A percentile compares a stretch with the other conserved stretches of the same genome.
These are phyloP conservation scores for Trametes maxima DNA, from an alignment of 768 basidiomycete species.

Conservation along the genomic window DNA sequence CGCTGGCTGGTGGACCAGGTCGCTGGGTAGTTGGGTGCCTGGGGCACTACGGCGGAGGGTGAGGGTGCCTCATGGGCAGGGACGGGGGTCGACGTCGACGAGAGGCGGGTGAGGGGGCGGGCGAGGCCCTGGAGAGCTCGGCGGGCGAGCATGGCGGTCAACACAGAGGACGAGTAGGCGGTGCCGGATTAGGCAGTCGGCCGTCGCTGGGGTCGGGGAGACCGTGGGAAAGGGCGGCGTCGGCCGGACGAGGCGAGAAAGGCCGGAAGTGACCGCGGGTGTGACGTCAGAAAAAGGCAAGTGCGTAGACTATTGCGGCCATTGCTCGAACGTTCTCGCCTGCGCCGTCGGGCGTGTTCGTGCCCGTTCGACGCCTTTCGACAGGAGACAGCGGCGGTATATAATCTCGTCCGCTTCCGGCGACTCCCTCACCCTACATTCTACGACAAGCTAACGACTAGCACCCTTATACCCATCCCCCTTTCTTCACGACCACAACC, in stretches of 20 bases:
- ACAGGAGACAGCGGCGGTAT: constrained; percentile 1
- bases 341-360: constrained; percentile 13
- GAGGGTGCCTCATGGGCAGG: constrained; percentile 26
- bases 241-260: constrained; percentile 8
- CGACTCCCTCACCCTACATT: constrained; percentile 7
- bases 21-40: constrained; percentile 80
- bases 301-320: constrained; percentile 1
- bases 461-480: constrained; percentile 11
- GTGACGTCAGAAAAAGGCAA: constrained; percentile 22
- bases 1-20: constrained; percentile 89
- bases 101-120: constrained; percentile 33
- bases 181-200: constrained; percentile 15
- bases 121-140: constrained; percentile 30
- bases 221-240: constrained; percentile 22
- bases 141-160: constrained; percentile 33
- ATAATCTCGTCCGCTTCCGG: constrained; percentile 1
- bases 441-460: not conserved
- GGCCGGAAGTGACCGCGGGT: not conserved
- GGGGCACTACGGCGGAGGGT: constrained; percentile 46
- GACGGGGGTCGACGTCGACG: constrained; percentile 28
- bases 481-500: constrained; percentile 23
- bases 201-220: constrained; percentile 7
- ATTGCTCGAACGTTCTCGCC: constrained; percentile 22
- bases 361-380: constrained; percentile 11
- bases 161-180: constrained; percentile 6